phyloP scores from a whole-genome alignment of 495 filamentous ascomycete genomes.

The Tuber calosporum region DNA sequence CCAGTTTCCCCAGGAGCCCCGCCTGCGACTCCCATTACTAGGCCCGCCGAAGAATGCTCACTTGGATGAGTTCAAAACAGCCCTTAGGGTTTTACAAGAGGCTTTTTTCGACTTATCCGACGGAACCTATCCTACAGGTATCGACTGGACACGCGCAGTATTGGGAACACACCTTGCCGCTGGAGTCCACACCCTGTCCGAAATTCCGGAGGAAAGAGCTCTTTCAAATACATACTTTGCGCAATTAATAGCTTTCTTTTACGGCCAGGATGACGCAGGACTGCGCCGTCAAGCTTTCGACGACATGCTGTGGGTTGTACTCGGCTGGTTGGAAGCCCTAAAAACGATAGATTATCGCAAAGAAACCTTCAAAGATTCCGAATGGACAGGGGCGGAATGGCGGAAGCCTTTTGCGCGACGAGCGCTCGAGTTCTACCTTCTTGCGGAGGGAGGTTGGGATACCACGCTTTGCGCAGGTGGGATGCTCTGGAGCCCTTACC shows the following conservation, averaged over 20 bases:
- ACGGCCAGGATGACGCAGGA: constrained; percentile 72
- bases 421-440: constrained; percentile 80
- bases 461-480: constrained; percentile 73
- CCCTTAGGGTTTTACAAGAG: constrained; percentile 67
- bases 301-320: constrained; percentile 94
- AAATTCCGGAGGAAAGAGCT: constrained; percentile 36
- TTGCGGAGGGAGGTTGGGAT: constrained; percentile 76
- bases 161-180: constrained; percentile 72
- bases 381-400: constrained; percentile 73
- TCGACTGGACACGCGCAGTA: constrained; percentile 93
- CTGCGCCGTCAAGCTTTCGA: constrained; percentile 80
- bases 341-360: constrained; percentile 21
- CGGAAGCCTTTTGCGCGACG: constrained; percentile 74
- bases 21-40: not conserved
- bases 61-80: constrained; percentile 46
- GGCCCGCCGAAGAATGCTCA: not conserved
- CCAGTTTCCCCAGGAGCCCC: not conserved
- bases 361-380: constrained; percentile 5
- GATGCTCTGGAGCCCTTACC: constrained; percentile 83
- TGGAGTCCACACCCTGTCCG: constrained; percentile 58
- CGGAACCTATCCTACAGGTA: constrained; percentile 76
- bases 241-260: constrained; percentile 69
- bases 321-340: constrained; percentile 65
- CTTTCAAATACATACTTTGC: constrained; percentile 62
- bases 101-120: constrained; percentile 68